phyloP scores from a whole-genome alignment of 805 yeast species.

The Zygotorulaspora danielsina region DNA sequence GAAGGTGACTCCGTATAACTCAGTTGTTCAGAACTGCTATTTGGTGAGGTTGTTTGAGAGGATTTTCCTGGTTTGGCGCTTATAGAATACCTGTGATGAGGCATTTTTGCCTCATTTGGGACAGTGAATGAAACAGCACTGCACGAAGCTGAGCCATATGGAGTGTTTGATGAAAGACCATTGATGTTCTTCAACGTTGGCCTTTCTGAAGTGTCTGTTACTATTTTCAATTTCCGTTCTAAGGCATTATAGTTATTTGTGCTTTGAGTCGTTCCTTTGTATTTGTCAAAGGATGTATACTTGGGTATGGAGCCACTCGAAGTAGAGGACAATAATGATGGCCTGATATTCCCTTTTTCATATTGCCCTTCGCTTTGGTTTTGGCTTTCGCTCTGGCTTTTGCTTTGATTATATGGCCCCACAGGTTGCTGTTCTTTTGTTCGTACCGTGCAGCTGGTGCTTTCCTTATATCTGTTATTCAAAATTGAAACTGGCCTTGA shows the following conservation, averaged over 20 bases:
- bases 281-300: slow-evolving; percentile 9
- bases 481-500: slow-evolving; percentile 20
- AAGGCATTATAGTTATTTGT: slow-evolving; percentile 3
- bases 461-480: slow-evolving; percentile 9
- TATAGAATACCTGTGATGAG: slow-evolving; percentile 52
- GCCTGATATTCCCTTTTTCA: slow-evolving; percentile 5
- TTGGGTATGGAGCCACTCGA: slow-evolving; percentile 9
- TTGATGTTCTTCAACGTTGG: slow-evolving; percentile 10
- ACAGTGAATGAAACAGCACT: slow-evolving; percentile 46
- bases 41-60: slow-evolving; percentile 18
- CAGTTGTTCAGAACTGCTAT: slow-evolving; percentile 10
- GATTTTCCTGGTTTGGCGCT: slow-evolving; percentile 42
- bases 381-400: neutral
- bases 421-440: neutral
- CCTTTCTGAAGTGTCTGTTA: slow-evolving; percentile 6
- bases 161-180: slow-evolving; percentile 5
- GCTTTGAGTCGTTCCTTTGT: slow-evolving; percentile 1
- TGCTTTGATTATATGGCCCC: neutral
- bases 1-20: slow-evolving; percentile 12
- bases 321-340: neutral
- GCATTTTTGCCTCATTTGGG: slow-evolving; percentile 40
- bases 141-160: slow-evolving; percentile 4
- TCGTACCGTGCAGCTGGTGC: neutral
- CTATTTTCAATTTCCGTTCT: slow-evolving; percentile 5
- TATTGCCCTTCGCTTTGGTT: neutral